phyloP scores from a whole-genome alignment of 805 yeast genomes.

The Pichia cephalocereana region DNA sequence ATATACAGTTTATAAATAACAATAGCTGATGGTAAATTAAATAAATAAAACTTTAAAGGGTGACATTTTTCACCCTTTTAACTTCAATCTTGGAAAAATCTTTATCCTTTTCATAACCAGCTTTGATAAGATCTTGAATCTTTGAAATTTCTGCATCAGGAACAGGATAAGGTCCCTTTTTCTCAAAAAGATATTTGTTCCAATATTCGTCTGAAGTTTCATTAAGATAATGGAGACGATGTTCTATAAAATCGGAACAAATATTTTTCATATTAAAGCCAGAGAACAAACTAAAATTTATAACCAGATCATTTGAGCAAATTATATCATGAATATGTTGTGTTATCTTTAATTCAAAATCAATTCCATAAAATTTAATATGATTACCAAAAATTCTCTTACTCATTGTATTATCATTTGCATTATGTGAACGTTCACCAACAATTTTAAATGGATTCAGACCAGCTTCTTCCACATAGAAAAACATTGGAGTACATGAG shows the following conservation, averaged over 20 bases:
- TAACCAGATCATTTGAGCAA: conserved; percentile 16
- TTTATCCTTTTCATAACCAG: neutral
- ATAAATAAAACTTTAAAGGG: no score
- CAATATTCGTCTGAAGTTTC: conserved; percentile 11
- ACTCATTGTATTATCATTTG: conserved; percentile 17
- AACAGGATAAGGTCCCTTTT: neutral
- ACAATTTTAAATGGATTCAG: conserved; percentile 38
- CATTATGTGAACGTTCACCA: conserved; percentile 18
- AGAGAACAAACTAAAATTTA: conserved; percentile 10
- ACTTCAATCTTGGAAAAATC: neutral
- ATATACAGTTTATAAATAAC: no score
- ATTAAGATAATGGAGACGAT: conserved; percentile 18
- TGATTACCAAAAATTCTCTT: conserved; percentile 26
- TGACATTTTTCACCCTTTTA: neutral
- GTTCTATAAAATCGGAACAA: conserved; percentile 21
- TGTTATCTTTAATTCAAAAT: conserved; percentile 25
- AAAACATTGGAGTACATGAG: conserved; percentile 26
- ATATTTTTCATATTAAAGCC: conserved; percentile 12
- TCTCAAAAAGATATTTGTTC: neutral
- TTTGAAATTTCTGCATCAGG: neutral
- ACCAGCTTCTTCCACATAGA: conserved; percentile 45
- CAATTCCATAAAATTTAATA: conserved; percentile 21
- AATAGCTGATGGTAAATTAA: no score
- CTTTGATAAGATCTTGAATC: neutral
- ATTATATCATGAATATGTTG: conserved; percentile 23